Conservation (phyloP, 176 grass and related monocot genomes). For the Pharus latifolius region DNA sequence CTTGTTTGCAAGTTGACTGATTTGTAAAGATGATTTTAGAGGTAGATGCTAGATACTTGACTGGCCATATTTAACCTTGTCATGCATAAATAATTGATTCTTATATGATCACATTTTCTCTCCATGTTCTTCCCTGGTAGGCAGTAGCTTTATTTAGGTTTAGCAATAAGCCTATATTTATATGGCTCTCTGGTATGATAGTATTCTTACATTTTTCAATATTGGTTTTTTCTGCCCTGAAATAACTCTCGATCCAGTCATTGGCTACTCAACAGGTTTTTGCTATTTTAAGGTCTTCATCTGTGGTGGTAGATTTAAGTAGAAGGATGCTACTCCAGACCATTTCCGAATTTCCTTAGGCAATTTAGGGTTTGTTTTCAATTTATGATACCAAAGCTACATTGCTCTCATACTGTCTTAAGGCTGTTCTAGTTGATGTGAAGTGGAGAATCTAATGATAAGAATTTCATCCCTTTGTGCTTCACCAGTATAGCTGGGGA, state of each 20-base stretch:
- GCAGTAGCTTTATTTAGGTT: background rate
- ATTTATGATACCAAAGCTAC: background rate
- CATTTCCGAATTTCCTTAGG: background rate
- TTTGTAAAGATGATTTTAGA: background rate
- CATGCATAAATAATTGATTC: background rate
- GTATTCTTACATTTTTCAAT: background rate
- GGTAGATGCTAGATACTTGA: background rate
- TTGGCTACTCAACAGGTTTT: background rate
- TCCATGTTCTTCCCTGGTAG: background rate
- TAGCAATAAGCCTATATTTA: background rate
- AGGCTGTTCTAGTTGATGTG: background rate
- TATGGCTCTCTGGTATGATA: background rate
- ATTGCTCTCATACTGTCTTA: background rate
- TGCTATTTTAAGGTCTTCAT: too few species aligned
- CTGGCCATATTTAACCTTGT: background rate
- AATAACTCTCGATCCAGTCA: background rate
- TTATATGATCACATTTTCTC: background rate
- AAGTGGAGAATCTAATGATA: too few species aligned
- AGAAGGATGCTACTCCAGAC: background rate
- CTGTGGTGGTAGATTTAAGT: too few species aligned
- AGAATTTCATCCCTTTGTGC: too few species aligned
- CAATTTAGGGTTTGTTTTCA: background rate
- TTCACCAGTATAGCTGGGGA: too few species aligned
- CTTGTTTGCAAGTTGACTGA: background rate
- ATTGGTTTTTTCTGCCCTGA: background rate